Evolutionary conservation across 805 yeast genomes (phyloP), one percentile per base, ranked within the genome.

Genomic region (Scheffersomyces stipitis): DNA sequence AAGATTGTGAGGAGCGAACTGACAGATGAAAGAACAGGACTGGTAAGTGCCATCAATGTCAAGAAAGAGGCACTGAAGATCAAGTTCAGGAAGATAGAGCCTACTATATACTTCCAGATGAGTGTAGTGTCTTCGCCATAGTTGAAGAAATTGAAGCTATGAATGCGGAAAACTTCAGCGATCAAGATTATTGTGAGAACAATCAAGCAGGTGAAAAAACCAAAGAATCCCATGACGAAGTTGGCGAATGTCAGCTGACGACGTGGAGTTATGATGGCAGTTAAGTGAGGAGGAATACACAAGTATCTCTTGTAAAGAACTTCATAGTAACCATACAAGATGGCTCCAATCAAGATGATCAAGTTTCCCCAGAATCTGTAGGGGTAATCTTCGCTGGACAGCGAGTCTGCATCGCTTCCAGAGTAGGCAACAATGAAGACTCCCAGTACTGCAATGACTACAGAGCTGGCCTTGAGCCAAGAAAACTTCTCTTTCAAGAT

Each of bases 191-290:
- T 53, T 0, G 73, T 46, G 64, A 82, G 68, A 30, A 86, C 62
- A 3, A 79, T 47, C 0, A 64, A 12, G 20, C 75, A 49, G 0
- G 90, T 83, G 42, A 68, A 69, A 3, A 74, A 24, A 0, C 96
- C 96, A 36, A 87, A 68, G 17, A 76, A 48, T 0, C 83, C 76
- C 70, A 86, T 89, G 18, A 82, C 71, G 34, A 83, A 82, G 54
- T 83, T 85, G 13, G 96, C 86, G 60, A 87, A 88, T 2, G 88
- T 76, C 40, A 87, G 82, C 50, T 87, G 90, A 48, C 88, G 73
- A 48, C 82, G 73, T 18, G 75, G 73, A 12, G 74, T 69, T 35
- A 69, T 67, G 13, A 64, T 48, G 38, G 55, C 62, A 14, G 69
- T 39, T 38, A 66, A 60, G 40, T 76, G 77, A 2, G 71, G 64